Evolutionary conservation across 768 basidiomycete genomes (phyloP).

Genomic region (Collybia nuda): DNA sequence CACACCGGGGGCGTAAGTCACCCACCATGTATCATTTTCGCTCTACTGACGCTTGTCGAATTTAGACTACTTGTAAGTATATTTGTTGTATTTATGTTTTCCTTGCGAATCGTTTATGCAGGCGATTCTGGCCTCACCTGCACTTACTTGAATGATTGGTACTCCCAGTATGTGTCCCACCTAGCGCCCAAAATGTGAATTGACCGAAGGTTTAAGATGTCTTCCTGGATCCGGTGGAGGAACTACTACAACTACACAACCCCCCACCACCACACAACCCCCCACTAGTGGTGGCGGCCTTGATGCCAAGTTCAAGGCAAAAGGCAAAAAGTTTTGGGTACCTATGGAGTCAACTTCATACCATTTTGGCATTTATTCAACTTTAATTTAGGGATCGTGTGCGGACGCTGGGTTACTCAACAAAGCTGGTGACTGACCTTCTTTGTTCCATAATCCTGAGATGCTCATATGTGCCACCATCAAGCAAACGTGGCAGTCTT

Average conservation of each 20-base stretch:
- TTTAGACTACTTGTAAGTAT: conserved; percentile 21
- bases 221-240: conserved; percentile 20
- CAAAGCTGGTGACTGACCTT: conserved; percentile 19
- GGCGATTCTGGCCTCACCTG: conserved; percentile 33
- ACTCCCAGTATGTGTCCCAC: conserved; percentile 17
- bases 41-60: background rate
- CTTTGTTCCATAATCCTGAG: conserved; percentile 1
- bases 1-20: conserved; percentile 28
- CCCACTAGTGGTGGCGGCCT: conserved; percentile 16
- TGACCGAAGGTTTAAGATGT: conserved; percentile 18
- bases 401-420: conserved; percentile 29
- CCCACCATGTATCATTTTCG: background rate
- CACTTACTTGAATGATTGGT: conserved; percentile 27
- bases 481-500: conserved; percentile 29
- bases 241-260: conserved; percentile 6
- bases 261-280: conserved; percentile 14
- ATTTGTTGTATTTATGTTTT: background rate
- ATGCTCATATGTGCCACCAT: background rate
- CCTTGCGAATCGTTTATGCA: conserved; percentile 3
- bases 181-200: too few species aligned
- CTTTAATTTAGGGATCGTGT: conserved; percentile 22
- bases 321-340: conserved; percentile 30
- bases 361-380: background rate
- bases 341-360: background rate
- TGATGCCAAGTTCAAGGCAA: conserved; percentile 19